Evolutionary conservation across 495 filamentous ascomycete species (phyloP).

Genomic region (Penicillium taxi): DNA sequence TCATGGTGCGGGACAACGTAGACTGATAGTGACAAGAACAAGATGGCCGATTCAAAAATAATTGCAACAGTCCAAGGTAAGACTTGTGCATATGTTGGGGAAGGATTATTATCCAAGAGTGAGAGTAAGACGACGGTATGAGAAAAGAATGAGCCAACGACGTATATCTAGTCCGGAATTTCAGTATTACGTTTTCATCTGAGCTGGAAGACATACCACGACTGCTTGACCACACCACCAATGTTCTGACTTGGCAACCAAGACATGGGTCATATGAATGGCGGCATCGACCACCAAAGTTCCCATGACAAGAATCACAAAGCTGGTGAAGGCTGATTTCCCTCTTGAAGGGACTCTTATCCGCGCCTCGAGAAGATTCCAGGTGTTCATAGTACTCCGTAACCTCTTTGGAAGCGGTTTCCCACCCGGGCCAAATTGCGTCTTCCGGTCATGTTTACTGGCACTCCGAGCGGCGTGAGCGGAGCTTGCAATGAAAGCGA

Average conservation of each 20-base stretch:
- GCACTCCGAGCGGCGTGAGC: no score
- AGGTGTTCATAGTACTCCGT: no score
- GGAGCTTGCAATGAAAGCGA: no score
- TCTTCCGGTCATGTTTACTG: no score
- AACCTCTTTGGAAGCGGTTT: no score
- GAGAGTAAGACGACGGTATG: slow-evolving; percentile 63
- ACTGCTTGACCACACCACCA: slow-evolving; percentile 85
- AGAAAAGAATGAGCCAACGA: slow-evolving; percentile 64
- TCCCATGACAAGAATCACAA: no score
- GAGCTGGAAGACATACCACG: slow-evolving; percentile 52
- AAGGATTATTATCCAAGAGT: slow-evolving; percentile 61
- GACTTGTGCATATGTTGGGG: slow-evolving; percentile 62
- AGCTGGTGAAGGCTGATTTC: no score
- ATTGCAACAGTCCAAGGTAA: slow-evolving; percentile 63
- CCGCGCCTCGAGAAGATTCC: no score
- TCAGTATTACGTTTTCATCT: background rate
- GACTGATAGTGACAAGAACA: slow-evolving; percentile 50
- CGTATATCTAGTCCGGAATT: slow-evolving; percentile 52
- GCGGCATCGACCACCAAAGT: slow-evolving; percentile 59
- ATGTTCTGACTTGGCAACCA: slow-evolving; percentile 48
- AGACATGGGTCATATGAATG: slow-evolving; percentile 64
- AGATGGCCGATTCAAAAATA: slow-evolving; percentile 56
- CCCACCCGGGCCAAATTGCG: no score
- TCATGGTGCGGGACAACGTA: slow-evolving; percentile 51
- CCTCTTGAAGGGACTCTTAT: no score